Evolutionary conservation across 2,329 filamentous ascomycete species (phyloP).

Genomic region (Calonectria naviculata): DNA sequence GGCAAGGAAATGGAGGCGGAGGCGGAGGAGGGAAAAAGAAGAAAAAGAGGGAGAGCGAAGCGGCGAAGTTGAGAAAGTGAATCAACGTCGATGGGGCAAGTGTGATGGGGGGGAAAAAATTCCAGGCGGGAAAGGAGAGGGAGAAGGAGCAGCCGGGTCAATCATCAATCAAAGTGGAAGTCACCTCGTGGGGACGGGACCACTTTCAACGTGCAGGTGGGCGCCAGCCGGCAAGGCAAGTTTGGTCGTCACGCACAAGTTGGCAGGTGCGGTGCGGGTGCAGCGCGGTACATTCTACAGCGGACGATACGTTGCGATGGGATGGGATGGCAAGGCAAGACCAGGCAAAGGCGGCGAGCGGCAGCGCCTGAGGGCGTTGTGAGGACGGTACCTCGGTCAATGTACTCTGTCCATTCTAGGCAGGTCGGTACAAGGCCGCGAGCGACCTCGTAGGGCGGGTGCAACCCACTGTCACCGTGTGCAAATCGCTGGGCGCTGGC

Average conservation of each 20-base stretch:
- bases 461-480: constrained; percentile 2
- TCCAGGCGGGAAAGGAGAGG: constrained; percentile 40
- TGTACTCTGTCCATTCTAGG: constrained; percentile 22
- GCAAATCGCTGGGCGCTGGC: constrained; percentile 1
- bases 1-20: constrained; percentile 26
- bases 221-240: constrained; percentile 32
- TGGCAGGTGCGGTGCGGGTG: constrained; percentile 31
- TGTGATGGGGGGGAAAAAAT: constrained; percentile 41
- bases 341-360: background rate
- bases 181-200: constrained; percentile 38
- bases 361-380: background rate
- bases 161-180: constrained; percentile 40
- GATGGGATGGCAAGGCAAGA: background rate
- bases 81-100: constrained; percentile 35
- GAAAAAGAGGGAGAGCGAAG: constrained; percentile 21
- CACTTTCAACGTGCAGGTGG: constrained; percentile 27
- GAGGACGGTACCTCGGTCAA: constrained; percentile 6
- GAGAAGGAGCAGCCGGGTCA: constrained; percentile 37
- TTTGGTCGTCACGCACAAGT: constrained; percentile 29
- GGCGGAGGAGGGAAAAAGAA: constrained; percentile 26
- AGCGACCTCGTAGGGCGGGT: constrained; percentile 7
- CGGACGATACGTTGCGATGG: background rate
- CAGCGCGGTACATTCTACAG: background rate
- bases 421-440: constrained; percentile 21
- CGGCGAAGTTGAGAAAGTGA: constrained; percentile 37